phyloP scores from a whole-genome alignment of 208 protist genomes.

The Acanthamoeba lenticulata region DNA sequence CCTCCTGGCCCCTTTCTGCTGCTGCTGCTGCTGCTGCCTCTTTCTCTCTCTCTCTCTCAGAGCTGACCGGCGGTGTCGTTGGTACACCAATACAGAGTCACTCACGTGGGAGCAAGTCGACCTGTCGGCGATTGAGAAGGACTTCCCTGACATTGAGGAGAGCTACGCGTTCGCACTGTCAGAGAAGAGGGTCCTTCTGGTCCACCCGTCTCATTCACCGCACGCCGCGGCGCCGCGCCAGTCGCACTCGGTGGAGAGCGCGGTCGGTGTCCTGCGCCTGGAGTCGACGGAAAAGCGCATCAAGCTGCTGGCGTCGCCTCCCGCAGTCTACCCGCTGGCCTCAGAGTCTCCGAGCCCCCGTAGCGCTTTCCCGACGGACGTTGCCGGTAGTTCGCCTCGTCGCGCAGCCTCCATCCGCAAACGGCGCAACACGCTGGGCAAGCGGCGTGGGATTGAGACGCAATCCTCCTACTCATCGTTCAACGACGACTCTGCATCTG shows the following conservation, averaged over 20 bases:
- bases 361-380: background rate
- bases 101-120: slow-evolving; percentile 29
- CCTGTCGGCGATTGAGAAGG: background rate
- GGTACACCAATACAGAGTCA: background rate
- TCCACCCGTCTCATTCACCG: background rate
- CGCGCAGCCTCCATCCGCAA: background rate
- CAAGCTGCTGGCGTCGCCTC: background rate
- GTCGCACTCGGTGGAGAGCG: slow-evolving; percentile 5
- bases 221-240: background rate
- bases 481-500: background rate
- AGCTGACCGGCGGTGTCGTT: background rate
- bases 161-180: slow-evolving; percentile 8
- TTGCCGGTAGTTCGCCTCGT: background rate
- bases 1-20: background rate
- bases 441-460: background rate
- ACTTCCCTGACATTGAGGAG: slow-evolving; percentile 5
- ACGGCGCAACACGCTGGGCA: background rate
- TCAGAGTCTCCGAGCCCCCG: background rate
- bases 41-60: background rate
- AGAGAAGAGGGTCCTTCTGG: slow-evolving; percentile 3
- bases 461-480: background rate
- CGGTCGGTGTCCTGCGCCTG: background rate
- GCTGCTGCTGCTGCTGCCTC: background rate
- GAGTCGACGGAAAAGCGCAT: slow-evolving; percentile 8
- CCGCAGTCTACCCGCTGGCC: background rate